phyloP scores from a whole-genome alignment of 805 yeast species.

The Hanseniaspora valbyensis region DNA sequence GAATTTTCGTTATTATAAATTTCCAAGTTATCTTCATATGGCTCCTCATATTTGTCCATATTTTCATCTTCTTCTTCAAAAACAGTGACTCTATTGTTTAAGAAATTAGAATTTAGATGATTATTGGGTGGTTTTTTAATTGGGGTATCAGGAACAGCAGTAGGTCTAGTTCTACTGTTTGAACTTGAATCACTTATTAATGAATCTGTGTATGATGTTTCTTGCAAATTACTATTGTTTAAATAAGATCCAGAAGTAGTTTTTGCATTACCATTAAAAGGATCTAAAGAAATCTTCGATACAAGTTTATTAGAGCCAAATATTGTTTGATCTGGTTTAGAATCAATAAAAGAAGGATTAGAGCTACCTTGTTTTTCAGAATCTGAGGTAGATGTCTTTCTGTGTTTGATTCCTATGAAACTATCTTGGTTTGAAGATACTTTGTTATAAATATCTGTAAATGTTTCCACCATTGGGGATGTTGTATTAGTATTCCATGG shows the following conservation, averaged over 20 bases:
- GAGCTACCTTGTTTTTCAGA: constrained; percentile 4
- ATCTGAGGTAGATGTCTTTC: neutral
- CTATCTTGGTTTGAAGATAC: neutral
- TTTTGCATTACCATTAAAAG: neutral
- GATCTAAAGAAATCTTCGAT: constrained; percentile 21
- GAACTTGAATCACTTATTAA: constrained; percentile 28
- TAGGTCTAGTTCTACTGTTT: constrained; percentile 16
- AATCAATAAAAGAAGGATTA: constrained; percentile 17
- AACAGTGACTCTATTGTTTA: neutral
- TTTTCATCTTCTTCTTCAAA: constrained; percentile 6
- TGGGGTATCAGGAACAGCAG: constrained; percentile 20
- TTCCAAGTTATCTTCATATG: neutral
- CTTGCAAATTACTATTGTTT: neutral
- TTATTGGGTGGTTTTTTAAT: constrained; percentile 9
- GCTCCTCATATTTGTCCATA: neutral
- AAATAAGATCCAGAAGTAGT: neutral
- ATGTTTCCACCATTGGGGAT: neutral
- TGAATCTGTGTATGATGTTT: constrained; percentile 19
- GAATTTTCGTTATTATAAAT: neutral
- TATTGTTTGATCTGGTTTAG: constrained; percentile 25
- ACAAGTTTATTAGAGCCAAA: constrained; percentile 24
- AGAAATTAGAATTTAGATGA: neutral
- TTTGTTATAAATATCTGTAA: neutral
- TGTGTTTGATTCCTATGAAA: neutral
- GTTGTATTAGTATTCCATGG: neutral